Conservation (phyloP, 2,329 filamentous ascomycete species). For the Fusarium cicatricum region DNA sequence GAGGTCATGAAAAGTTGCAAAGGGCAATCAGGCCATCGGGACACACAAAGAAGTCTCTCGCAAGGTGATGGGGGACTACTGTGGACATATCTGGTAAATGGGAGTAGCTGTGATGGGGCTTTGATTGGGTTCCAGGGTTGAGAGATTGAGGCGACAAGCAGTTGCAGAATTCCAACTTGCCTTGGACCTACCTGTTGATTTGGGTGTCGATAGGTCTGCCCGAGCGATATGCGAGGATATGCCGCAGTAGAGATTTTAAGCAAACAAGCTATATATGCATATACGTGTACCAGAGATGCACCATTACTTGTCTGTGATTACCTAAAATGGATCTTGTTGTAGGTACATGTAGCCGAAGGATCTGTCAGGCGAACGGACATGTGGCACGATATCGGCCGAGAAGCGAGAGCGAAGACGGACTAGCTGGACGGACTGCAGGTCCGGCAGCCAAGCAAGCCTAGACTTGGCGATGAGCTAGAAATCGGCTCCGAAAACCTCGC, state of each 20-base stretch:
- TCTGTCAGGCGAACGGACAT: background rate
- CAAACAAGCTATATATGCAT: slow-evolving; percentile 1
- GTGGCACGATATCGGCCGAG: slow-evolving; percentile 2
- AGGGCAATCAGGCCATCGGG: slow-evolving; percentile 4
- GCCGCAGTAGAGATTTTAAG: slow-evolving; percentile 4
- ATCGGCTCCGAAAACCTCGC: too few species aligned
- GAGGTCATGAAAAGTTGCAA: slow-evolving; percentile 6
- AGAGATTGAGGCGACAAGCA: background rate
- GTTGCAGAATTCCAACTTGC: background rate
- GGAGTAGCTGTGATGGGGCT: slow-evolving; percentile 2
- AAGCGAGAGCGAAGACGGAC: background rate
- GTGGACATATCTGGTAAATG: background rate
- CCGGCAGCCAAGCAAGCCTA: background rate
- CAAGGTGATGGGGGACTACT: background rate
- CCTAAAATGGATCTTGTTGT: too few species aligned
- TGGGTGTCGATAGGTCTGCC: background rate
- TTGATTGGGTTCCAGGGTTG: background rate
- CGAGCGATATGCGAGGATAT: slow-evolving; percentile 1
- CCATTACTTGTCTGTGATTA: background rate
- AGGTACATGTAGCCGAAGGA: too few species aligned
- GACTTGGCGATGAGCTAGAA: background rate
- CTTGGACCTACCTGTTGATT: background rate
- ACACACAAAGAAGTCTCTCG: background rate
- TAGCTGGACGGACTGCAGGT: background rate
- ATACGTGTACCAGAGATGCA: background rate